These are phyloP conservation scores for maize (Zea mays) DNA, from an alignment of 176 grass and related monocot genomes.

Conservation along the genomic window Zm-B73-REFERENCE-NAM-5.0 NC_050101.1:12017501-12018000, in stretches of 20 bases:
- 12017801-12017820: neutral
- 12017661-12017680: neutral
- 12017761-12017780: neutral
- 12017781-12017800: neutral
- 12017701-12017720: neutral
- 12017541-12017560: slow-evolving; percentile 77
- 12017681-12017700: slow-evolving; percentile 6
- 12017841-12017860: neutral
- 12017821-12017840: slow-evolving; percentile 20
- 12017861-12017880: neutral
- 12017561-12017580: slow-evolving; percentile 69
- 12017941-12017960: neutral
- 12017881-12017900: neutral
- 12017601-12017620: slow-evolving; percentile 17
- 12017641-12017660: neutral
- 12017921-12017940: neutral
- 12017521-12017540: slow-evolving; percentile 69
- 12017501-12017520: slow-evolving; percentile 62
- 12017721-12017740: neutral
- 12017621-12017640: slow-evolving; percentile 7
- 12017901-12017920: neutral
- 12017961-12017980: slow-evolving; percentile 1
- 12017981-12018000: neutral
- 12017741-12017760: neutral
- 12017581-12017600: slow-evolving; percentile 26